Conservation (phyloP, 257 asterid species). For the Agastache rugosa region DNA sequence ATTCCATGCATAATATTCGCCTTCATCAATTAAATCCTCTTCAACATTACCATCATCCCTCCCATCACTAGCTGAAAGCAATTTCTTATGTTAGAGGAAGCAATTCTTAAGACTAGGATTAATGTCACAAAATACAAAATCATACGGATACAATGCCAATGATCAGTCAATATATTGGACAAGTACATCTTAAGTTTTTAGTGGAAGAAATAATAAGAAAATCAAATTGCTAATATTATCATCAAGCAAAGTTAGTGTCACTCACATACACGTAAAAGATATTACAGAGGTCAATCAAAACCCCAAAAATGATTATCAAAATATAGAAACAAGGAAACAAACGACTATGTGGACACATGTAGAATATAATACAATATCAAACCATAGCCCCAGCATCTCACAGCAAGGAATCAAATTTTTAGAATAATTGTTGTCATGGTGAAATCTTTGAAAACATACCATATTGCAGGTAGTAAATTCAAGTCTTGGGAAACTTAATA, state of each 20-base stretch:
- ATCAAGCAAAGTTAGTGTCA: constrained; percentile 1
- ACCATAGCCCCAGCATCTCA: constrained; percentile 8
- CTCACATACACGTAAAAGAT: neutral
- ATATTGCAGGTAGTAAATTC: neutral
- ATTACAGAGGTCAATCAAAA: neutral
- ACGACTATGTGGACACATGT: neutral
- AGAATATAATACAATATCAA: neutral
- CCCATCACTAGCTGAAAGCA: constrained; percentile 44
- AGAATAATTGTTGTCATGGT: constrained; percentile 7
- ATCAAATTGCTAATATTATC: constrained; percentile 18
- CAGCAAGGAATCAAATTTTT: constrained; percentile 1
- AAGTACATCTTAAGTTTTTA: constrained; percentile 7
- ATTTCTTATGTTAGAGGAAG: constrained; percentile 27
- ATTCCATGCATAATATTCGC: constrained; percentile 83
- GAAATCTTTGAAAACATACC: constrained; percentile 6
- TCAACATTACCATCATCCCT: constrained; percentile 49
- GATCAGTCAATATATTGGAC: neutral
- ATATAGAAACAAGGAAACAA: neutral
- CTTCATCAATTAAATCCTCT: constrained; percentile 66
- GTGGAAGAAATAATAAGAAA: neutral
- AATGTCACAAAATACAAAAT: constrained; percentile 18
- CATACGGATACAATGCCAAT: constrained; percentile 8
- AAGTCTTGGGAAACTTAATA: neutral
- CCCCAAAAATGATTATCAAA: constrained; percentile 4
- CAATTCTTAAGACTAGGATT: constrained; percentile 23